phyloP scores from a whole-genome alignment of 148 eudicot genomes.

The Rheum nobile region DNA sequence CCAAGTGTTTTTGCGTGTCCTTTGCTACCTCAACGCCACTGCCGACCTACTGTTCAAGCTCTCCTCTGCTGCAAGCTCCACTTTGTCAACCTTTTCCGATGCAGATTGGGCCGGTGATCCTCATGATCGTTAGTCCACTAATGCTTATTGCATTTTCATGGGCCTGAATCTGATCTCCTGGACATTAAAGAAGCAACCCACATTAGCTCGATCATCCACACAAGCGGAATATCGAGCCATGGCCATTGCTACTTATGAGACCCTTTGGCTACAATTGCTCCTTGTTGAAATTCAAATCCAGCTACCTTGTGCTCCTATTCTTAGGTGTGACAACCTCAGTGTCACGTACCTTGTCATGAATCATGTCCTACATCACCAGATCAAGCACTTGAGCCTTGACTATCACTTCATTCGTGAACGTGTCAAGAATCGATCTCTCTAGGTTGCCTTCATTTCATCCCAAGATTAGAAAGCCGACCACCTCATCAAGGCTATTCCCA shows the following conservation, averaged over 20 bases:
- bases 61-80: neutral
- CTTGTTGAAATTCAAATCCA: neutral
- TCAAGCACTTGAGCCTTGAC: neutral
- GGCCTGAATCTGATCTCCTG: neutral
- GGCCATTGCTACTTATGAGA: neutral
- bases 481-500: too few relatives aligned
- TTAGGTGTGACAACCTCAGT: neutral
- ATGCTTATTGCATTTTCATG: neutral
- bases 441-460: too few relatives aligned
- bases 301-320: neutral
- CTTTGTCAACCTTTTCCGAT: neutral
- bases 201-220: neutral
- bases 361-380: neutral
- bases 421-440: too few relatives aligned
- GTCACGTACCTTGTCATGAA: neutral
- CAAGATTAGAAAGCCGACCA: too few relatives aligned
- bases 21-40: slow-evolving; percentile 4
- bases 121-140: neutral
- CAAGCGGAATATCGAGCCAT: slow-evolving; percentile 1
- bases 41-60: neutral
- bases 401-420: too few relatives aligned
- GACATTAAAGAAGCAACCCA: slow-evolving; percentile 1
- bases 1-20: neutral
- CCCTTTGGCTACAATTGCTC: neutral
- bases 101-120: slow-evolving; percentile 5